phyloP scores from a whole-genome alignment of 169 alveolate genomes.

The Cryptosporidium sp. region DNA sequence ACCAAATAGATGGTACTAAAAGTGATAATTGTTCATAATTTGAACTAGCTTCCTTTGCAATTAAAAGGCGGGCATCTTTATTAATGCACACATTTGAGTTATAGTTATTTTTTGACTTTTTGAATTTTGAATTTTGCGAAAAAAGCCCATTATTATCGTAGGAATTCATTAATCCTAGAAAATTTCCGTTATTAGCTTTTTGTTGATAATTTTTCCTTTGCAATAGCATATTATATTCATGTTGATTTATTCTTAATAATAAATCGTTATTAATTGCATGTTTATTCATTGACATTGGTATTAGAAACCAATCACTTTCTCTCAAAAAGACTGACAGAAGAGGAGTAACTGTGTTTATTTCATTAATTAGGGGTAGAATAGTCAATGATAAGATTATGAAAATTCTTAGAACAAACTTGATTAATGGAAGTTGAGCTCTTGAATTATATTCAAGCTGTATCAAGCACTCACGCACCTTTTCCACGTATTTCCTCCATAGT shows the following conservation, averaged over 20 bases:
- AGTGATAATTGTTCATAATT: constrained; percentile 18
- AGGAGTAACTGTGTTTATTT: constrained; percentile 44
- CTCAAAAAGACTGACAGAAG: constrained; percentile 32
- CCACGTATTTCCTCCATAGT: neutral
- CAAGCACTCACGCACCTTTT: neutral
- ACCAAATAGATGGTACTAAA: constrained; percentile 9
- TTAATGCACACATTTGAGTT: constrained; percentile 24
- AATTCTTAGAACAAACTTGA: constrained; percentile 37
- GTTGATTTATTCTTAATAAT: constrained; percentile 31
- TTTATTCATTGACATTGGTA: constrained; percentile 40
- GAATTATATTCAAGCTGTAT: constrained; percentile 19
- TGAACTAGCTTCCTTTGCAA: neutral
- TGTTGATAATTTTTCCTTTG: neutral
- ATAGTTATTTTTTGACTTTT: constrained; percentile 2
- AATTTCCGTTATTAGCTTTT: neutral
- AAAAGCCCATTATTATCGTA: constrained; percentile 8
- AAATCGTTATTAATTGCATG: constrained; percentile 39
- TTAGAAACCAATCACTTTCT: constrained; percentile 47
- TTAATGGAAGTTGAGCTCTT: constrained; percentile 38
- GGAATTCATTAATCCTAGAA: neutral
- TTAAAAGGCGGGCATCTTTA: constrained; percentile 29
- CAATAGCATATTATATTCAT: constrained; percentile 9
- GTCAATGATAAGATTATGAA: constrained; percentile 43
- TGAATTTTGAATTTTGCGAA: neutral
- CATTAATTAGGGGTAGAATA: constrained; percentile 47